Conservation (phyloP, 306 rosid species). For the Cucumis melo region DNA sequence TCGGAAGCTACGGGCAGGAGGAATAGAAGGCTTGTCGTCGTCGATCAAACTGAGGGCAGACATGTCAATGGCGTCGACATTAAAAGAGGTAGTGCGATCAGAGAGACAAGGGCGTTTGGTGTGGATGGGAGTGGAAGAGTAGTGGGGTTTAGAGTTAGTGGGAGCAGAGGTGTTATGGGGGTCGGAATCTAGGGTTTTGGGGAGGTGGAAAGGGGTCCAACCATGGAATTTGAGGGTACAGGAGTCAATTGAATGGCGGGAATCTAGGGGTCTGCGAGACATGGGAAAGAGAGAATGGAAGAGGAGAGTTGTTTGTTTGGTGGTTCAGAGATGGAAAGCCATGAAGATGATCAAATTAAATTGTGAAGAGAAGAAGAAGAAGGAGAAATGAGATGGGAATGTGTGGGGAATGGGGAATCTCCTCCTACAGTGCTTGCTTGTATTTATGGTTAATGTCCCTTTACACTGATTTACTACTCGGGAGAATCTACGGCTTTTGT, state of each 20-base stretch:
- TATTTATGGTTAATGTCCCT: no score
- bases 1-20: constrained; percentile 22
- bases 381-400: neutral
- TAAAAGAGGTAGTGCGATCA: constrained; percentile 64
- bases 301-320: neutral
- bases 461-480: no score
- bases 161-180: constrained; percentile 5
- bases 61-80: constrained; percentile 46
- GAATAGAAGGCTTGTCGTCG: constrained; percentile 29
- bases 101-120: constrained; percentile 87
- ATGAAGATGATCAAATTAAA: neutral
- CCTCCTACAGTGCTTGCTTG: no score
- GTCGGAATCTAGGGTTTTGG: constrained; percentile 36
- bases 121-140: constrained; percentile 26
- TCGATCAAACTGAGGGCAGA: constrained; percentile 60
- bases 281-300: constrained; percentile 6
- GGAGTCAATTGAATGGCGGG: constrained; percentile 50
- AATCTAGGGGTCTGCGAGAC: constrained; percentile 52
- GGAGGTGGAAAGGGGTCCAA: constrained; percentile 69
- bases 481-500: no score
- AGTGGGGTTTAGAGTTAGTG: constrained; percentile 17
- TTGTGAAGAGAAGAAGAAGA: neutral
- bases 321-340: neutral
- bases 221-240: constrained; percentile 54
- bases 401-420: no score